These are phyloP conservation scores for Alternaria incomplexa DNA, from an alignment of 2,329 filamentous ascomycete genomes.

Conservation along the genomic window DNA sequence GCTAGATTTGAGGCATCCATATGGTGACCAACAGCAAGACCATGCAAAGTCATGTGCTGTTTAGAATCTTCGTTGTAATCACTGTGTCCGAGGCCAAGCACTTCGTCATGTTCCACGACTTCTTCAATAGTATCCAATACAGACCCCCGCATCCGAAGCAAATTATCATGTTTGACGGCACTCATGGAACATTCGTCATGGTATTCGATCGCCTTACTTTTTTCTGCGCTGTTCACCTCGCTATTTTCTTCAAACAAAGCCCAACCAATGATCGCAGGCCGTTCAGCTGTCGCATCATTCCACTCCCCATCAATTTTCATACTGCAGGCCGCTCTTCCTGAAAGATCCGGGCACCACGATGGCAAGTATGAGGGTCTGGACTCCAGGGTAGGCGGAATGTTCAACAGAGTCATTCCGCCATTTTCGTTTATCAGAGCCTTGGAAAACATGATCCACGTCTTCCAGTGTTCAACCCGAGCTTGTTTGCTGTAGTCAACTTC, in stretches of 20 bases:
- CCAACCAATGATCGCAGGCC: no score
- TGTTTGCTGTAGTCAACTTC: background rate
- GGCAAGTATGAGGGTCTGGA: background rate
- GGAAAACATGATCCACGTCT: background rate
- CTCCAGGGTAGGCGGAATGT: background rate
- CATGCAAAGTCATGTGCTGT: fast-evolving
- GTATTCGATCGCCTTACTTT: no score
- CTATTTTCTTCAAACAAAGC: background rate
- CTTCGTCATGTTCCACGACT: background rate
- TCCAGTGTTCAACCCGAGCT: background rate
- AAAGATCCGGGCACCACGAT: background rate
- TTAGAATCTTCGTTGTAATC: no score
- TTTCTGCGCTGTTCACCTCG: no score
- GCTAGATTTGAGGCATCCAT: background rate
- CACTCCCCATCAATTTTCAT: no score
- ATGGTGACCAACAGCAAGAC: background rate
- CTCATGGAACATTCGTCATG: no score
- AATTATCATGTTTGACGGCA: background rate
- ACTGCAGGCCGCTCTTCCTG: fast-evolving
- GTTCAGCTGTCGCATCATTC: no score
- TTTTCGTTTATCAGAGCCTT: fast-evolving
- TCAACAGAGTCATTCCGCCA: background rate
- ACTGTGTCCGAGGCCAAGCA: no score
- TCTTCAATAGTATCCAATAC: background rate
- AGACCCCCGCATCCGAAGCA: background rate